Percentiles rank a stretch among this genome's conserved stretches.
phyloP scores from a whole-genome alignment of 1,284 basidiomycete genomes.

The Cryptococcus neoformans region DNA sequence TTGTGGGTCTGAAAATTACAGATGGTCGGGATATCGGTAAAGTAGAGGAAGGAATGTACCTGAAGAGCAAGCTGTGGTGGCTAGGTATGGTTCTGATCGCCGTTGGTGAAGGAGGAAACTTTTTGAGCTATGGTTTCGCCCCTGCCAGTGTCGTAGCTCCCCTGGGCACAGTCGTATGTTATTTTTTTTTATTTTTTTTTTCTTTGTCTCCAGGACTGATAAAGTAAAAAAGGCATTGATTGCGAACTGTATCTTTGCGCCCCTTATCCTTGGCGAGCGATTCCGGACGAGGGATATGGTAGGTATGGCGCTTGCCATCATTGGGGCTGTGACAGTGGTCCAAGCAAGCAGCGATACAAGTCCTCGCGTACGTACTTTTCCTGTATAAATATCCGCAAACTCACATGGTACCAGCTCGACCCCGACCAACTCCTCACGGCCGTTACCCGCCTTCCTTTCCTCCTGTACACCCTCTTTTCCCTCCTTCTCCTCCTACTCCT shows the following conservation, averaged over 20 bases:
- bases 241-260: constrained; percentile 92
- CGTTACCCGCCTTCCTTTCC: constrained; percentile 66
- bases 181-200: neutral
- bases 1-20: neutral
- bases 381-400: neutral
- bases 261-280: constrained; percentile 62
- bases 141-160: constrained; percentile 95
- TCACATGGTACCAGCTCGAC: constrained; percentile 49
- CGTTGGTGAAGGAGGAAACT: constrained; percentile 87
- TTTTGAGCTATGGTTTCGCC: constrained; percentile 81
- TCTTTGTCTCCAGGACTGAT: constrained; percentile 6
- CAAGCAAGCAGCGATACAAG: constrained; percentile 69
- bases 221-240: constrained; percentile 59
- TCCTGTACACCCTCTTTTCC: constrained; percentile 68
- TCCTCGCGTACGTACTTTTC: constrained; percentile 54
- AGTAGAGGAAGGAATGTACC: constrained; percentile 57
- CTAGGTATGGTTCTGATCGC: constrained; percentile 84
- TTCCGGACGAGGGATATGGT: constrained; percentile 69
- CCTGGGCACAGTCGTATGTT: constrained; percentile 73
- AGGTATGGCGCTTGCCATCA: constrained; percentile 74
- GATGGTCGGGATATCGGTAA: constrained; percentile 46
- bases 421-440: constrained; percentile 67
- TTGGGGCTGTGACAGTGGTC: constrained; percentile 90
- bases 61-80: constrained; percentile 90
- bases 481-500: constrained; percentile 59